phyloP scores from a whole-genome alignment of 441 rosid genomes.

The Raphanus hybrid region DNA sequence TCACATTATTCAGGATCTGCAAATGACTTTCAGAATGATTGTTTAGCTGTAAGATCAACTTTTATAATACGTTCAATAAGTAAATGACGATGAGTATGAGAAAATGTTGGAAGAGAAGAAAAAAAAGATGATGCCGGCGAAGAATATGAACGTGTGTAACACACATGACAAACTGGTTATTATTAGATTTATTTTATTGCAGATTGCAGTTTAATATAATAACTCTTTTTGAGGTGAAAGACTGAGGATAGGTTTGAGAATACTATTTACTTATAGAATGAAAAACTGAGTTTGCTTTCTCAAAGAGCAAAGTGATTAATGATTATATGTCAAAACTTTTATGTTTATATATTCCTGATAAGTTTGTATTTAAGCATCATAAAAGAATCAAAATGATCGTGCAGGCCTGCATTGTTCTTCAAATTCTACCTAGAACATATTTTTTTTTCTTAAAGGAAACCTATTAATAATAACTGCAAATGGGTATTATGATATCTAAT shows the following conservation, averaged over 20 bases:
- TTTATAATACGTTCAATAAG: not conserved
- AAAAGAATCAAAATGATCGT: not conserved
- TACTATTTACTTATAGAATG: not conserved
- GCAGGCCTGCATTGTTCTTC: constrained; percentile 2
- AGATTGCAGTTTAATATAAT: not conserved
- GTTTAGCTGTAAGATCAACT: not conserved
- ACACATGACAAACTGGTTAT: not conserved
- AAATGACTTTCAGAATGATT: not conserved
- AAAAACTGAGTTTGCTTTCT: not conserved
- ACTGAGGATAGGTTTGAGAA: not conserved
- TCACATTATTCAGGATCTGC: not conserved
- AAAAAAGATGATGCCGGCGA: not conserved
- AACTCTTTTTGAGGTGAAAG: not conserved
- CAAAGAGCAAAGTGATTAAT: not conserved
- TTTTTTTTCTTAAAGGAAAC: not conserved
- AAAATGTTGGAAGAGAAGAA: not conserved
- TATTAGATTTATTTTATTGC: not conserved
- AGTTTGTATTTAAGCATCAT: not conserved
- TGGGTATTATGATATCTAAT: constrained; percentile 1
- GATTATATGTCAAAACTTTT: not conserved
- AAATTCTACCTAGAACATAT: not conserved
- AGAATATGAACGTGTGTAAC: not conserved
- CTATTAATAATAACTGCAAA: constrained; percentile 9
- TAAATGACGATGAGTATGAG: not conserved
- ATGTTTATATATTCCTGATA: not conserved